Base-by-base conservation (phyloP, 148 eudicot genomes). In the Vaccinium corymbosum region DNA sequence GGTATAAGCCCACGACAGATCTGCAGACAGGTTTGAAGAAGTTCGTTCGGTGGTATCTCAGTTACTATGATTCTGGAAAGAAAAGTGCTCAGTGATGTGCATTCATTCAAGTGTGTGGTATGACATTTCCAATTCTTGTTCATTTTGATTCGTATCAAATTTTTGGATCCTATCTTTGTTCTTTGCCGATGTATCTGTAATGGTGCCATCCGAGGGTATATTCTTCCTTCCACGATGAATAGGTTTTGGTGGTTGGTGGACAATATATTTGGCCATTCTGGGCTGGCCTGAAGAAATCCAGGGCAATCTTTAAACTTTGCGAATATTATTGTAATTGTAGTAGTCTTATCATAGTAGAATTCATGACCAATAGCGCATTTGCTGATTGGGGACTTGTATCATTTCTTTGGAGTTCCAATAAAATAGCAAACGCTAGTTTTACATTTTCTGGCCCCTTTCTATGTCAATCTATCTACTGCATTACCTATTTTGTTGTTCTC, bases 21-120 rank as follows among this genome's bases (percentile, higher is more conserved):
- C 82, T 94, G 84, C 98, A 92, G 66, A 86, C 88, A 5, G 98
- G 98, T 57, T 84, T 94, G 88, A 94, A 94, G 93, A 94, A 94
- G 72, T 94, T 94, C 62, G 98, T 93, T 9, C 80, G 91, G 56
- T 94, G 98, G 98, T 94, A 94, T 79, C 83, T 93, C 57, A 89
- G 81, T 88, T 94, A 93, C 89, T 91, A 94, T 82, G 93, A 86
- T 51, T 35, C 76, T 14, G 92, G 90, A 61, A 91, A 94, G 91
- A 92, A 89, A 88, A 90, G 90, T 59, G 85, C 85, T 48, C 91
- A 89, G 85, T 92, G 93, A 91, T 81, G 27, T 49, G 50, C 29
- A 55, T 68, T 76, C 50, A 78, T 87, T 84, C 87, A 22, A n/a
- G 78, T 81, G 73, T 80, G 83, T 53, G 88, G 86, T 87, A 83